These are phyloP conservation scores for Draba incana DNA, from an alignment of 345 rosid genomes.

Conservation along the genomic window DNA sequence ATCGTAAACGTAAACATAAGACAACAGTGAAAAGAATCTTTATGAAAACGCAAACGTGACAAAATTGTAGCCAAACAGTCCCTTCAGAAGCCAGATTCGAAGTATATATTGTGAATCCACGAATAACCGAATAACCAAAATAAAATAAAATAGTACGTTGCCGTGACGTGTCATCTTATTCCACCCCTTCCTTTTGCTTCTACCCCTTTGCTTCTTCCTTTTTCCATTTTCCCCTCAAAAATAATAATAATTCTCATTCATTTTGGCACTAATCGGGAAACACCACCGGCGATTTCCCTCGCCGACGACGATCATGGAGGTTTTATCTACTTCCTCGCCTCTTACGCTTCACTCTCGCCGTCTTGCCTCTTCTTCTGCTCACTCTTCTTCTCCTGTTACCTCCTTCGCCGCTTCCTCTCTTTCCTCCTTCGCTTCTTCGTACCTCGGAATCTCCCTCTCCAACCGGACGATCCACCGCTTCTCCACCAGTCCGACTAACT, in stretches of 20 bases:
- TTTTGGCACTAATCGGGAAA: conserved; percentile 22
- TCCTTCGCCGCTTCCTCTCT: conserved; percentile 42
- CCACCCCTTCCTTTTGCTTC: conserved; percentile 51
- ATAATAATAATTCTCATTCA: background rate
- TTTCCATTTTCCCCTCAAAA: background rate
- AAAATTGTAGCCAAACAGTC: conserved; percentile 21
- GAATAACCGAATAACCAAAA: conserved; percentile 18
- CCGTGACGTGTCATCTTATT: conserved; percentile 49
- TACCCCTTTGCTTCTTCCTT: conserved; percentile 36
- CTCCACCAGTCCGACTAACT: conserved; percentile 27
- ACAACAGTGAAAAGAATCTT: conserved; percentile 32
- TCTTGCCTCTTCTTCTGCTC: conserved; percentile 37
- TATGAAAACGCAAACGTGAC: conserved; percentile 34
- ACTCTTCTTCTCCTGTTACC: conserved; percentile 25
- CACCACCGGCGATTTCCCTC: conserved; percentile 21
- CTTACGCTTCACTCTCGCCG: conserved; percentile 57
- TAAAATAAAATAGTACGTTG: conserved; percentile 9
- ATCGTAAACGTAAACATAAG: background rate
- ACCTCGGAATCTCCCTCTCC: conserved; percentile 59
- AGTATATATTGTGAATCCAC: background rate
- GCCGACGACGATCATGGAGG: conserved; percentile 50
- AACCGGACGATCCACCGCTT: conserved; percentile 35
- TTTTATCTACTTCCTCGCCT: conserved; percentile 62
- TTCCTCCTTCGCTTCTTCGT: conserved; percentile 57
- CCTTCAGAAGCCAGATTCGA: background rate